Evolutionary conservation across 106 monocot species (phyloP).

Genomic region (Cymbidium sinense): DNA sequence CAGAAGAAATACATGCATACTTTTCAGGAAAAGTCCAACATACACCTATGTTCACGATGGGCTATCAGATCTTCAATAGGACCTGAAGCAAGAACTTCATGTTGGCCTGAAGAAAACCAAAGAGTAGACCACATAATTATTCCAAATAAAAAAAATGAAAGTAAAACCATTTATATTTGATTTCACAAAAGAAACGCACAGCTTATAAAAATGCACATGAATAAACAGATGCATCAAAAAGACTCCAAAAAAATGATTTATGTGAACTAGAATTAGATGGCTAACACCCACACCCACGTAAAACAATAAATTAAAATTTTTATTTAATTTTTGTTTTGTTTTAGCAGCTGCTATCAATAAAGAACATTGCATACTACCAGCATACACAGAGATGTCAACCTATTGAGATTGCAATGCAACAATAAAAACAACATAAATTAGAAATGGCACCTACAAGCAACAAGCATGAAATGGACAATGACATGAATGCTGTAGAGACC

Average conservation of each 20-base stretch:
- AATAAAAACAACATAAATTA: no score
- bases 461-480: no score
- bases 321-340: no score
- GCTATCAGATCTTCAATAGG: conserved; percentile 97
- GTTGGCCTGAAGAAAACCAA: conserved; percentile 55
- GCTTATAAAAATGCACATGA: background rate
- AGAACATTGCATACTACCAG: no score
- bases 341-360: no score
- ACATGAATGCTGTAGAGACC: no score
- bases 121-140: background rate
- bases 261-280: background rate
- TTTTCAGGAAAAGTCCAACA: background rate
- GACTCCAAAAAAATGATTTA: background rate
- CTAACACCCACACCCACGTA: background rate
- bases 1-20: background rate
- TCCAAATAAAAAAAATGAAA: background rate
- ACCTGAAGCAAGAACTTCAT: conserved; percentile 96
- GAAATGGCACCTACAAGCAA: no score
- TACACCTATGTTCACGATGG: conserved; percentile 93
- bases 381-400: no score
- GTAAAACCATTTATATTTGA: background rate
- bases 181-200: background rate
- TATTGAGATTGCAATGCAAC: no score
- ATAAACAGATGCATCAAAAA: background rate
- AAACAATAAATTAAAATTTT: background rate